These are phyloP conservation scores for Zhuliangozyma blackwelliae DNA, from an alignment of 1,139 yeast species.

Conservation along the genomic window DNA sequence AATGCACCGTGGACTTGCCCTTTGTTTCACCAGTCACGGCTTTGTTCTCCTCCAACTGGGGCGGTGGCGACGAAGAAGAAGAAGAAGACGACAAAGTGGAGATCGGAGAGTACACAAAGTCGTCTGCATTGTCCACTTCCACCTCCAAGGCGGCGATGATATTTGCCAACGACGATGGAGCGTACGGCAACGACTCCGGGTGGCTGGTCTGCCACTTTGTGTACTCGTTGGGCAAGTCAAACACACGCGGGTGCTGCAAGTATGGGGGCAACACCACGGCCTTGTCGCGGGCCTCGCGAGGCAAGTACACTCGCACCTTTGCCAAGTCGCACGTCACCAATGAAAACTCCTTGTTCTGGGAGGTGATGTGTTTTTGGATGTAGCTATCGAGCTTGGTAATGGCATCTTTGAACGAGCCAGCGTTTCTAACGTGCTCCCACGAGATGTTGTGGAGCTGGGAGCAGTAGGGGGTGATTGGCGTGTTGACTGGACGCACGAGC, in stretches of 20 bases:
- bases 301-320: slow-evolving; percentile 72
- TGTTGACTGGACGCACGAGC: slow-evolving; percentile 58
- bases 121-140: slow-evolving; percentile 23
- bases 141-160: slow-evolving; percentile 60
- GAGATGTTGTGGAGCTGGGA: slow-evolving; percentile 49
- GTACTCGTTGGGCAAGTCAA: slow-evolving; percentile 73
- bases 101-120: slow-evolving; percentile 4
- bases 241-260: slow-evolving; percentile 70
- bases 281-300: slow-evolving; percentile 79
- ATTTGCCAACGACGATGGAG: slow-evolving; percentile 46
- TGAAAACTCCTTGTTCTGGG: slow-evolving; percentile 50
- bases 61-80: slow-evolving; percentile 7
- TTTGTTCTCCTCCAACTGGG: not conserved
- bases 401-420: slow-evolving; percentile 58
- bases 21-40: slow-evolving; percentile 5
- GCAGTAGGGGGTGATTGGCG: slow-evolving; percentile 66
- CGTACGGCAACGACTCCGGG: slow-evolving; percentile 56
- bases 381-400: slow-evolving; percentile 48
- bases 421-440: slow-evolving; percentile 60
- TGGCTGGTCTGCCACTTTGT: slow-evolving; percentile 62
- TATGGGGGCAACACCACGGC: slow-evolving; percentile 68
- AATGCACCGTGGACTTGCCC: slow-evolving; percentile 9
- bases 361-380: slow-evolving; percentile 40
- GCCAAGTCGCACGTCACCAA: slow-evolving; percentile 65
- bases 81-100: slow-evolving; percentile 8